Evolutionary conservation across 441 rosid genomes (phyloP).

Genomic region (Mallotus repandus): DNA sequence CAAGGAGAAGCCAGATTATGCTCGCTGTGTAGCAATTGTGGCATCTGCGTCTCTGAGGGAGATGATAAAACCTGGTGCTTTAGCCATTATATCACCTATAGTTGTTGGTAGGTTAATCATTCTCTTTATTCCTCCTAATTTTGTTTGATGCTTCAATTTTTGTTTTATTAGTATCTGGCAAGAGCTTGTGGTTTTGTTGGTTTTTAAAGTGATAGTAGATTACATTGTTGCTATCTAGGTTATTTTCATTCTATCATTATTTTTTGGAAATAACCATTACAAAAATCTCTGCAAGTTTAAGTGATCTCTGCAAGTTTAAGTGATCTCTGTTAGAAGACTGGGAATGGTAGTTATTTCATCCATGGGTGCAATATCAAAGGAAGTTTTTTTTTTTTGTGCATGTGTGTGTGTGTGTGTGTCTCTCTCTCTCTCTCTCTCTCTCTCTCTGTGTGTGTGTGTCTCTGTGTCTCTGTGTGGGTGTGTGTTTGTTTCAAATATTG

Average conservation of each 20-base stretch:
- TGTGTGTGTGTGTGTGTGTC: no score
- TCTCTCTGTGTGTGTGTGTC: no score
- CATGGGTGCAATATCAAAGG: not conserved
- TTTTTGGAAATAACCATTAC: not conserved
- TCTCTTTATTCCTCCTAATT: not conserved
- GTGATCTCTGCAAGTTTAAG: not conserved
- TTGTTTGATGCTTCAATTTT: not conserved
- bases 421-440: no score
- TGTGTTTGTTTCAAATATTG: not conserved
- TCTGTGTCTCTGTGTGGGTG: no score
- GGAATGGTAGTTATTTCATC: not conserved
- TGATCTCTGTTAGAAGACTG: not conserved
- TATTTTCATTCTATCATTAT: not conserved
- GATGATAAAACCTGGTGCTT: constrained; percentile 97
- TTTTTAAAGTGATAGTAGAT: not conserved
- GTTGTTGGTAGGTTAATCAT: constrained; percentile 57
- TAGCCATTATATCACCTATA: constrained; percentile 88
- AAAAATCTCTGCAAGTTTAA: not conserved
- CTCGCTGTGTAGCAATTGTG: constrained; percentile 97
- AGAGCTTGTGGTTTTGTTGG: not conserved
- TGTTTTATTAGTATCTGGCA: not conserved
- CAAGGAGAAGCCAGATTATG: constrained; percentile 96
- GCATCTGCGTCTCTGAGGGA: constrained; percentile 96
- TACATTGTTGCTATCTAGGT: not conserved
- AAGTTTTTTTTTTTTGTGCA: no score